Percentiles rank a stretch among this genome's conserved stretches.
These are phyloP conservation scores for Martiniozyma asiatica DNA, from an alignment of 1,139 yeast genomes.

Conservation along the genomic window DNA sequence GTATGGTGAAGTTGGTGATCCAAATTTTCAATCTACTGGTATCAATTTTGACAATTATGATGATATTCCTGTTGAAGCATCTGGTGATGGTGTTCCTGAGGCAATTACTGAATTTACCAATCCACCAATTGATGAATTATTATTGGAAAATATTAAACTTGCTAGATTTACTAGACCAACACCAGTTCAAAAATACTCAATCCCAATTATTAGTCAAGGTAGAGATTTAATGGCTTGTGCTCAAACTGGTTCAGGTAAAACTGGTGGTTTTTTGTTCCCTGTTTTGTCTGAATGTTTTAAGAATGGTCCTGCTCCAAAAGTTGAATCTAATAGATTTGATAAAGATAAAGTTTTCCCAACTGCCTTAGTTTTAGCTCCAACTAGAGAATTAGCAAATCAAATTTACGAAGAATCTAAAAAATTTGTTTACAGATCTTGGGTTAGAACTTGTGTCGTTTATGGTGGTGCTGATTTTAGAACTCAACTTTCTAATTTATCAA, in stretches of 20 bases:
- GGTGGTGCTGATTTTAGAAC: slow-evolving; percentile 99
- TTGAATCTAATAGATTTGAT: slow-evolving; percentile 46
- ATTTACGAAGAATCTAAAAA: slow-evolving; percentile 93
- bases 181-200: slow-evolving; percentile 97
- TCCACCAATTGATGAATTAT: slow-evolving; percentile 83
- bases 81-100: slow-evolving; percentile 93
- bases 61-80: slow-evolving; percentile 95
- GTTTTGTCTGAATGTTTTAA: slow-evolving; percentile 84
- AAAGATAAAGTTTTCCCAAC: slow-evolving; percentile 84
- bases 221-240: slow-evolving; percentile 99
- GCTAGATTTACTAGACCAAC: slow-evolving; percentile 95
- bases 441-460: slow-evolving; percentile 93
- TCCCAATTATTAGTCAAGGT: slow-evolving; percentile 90
- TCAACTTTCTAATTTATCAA: slow-evolving; percentile 86
- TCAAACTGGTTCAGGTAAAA: slow-evolving; percentile 99
- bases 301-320: slow-evolving; percentile 61
- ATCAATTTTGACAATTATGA: slow-evolving; percentile 97
- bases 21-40: slow-evolving; percentile 82
- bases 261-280: slow-evolving; percentile 99
- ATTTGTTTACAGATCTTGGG: slow-evolving; percentile 83
- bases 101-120: slow-evolving; percentile 78
- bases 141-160: slow-evolving; percentile 74
- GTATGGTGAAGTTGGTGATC: slow-evolving; percentile 80
- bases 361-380: slow-evolving; percentile 90
- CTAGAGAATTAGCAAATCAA: slow-evolving; percentile 97